These are phyloP conservation scores for Chamaecyparis obtusa DNA, from an alignment of 75 land plant species.

Conservation along the genomic window DNA sequence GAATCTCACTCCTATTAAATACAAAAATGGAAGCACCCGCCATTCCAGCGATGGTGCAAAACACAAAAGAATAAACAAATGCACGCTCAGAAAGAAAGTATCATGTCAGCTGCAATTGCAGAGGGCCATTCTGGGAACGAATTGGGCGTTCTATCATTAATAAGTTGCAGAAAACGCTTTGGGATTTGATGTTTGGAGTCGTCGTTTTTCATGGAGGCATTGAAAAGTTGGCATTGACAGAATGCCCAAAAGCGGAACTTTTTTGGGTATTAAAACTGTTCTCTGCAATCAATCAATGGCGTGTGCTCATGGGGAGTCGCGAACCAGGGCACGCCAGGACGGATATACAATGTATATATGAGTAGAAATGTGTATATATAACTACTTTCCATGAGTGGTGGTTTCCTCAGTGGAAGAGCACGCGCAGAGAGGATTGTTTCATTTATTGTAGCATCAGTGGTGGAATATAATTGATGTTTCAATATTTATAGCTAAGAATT, in stretches of 20 bases:
- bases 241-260: background rate
- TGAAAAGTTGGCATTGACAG: too few relatives aligned
- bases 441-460: too few relatives aligned
- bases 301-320: background rate
- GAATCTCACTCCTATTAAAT: background rate
- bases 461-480: too few relatives aligned
- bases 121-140: background rate
- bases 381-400: too few relatives aligned
- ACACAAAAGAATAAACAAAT: background rate
- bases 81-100: background rate
- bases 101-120: background rate
- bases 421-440: too few relatives aligned
- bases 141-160: background rate
- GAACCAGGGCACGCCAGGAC: background rate
- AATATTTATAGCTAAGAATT: too few relatives aligned
- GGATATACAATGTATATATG: background rate
- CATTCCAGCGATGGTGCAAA: background rate
- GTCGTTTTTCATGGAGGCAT: background rate
- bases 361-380: background rate
- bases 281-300: background rate
- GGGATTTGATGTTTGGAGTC: background rate
- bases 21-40: background rate
- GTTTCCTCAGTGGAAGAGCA: too few relatives aligned
- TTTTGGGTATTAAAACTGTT: background rate
- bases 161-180: background rate